phyloP scores from a whole-genome alignment of 176 grass and related monocot genomes.

The Carex scoparia region DNA sequence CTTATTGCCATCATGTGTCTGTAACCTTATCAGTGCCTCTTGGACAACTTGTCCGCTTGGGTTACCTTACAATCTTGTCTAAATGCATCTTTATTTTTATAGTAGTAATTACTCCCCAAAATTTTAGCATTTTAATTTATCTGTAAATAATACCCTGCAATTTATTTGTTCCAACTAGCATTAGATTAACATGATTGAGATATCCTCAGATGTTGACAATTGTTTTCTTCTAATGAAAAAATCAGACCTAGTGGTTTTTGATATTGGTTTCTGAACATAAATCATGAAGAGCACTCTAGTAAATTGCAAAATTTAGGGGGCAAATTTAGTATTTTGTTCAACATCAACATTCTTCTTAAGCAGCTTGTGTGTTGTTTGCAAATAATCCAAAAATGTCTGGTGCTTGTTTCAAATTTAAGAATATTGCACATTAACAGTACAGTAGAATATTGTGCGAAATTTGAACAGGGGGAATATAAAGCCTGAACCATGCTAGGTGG shows the following conservation, averaged over 20 bases:
- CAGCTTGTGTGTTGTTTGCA: neutral
- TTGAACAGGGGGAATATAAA: neutral
- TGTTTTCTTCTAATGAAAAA: neutral
- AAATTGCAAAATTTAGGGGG: neutral
- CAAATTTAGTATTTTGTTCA: neutral
- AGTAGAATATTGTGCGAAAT: neutral
- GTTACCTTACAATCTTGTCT: conserved; percentile 11
- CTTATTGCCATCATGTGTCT: conserved; percentile 3
- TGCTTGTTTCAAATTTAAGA: neutral
- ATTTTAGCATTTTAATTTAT: neutral
- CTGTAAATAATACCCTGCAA: neutral
- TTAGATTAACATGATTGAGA: neutral
- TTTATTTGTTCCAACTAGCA: neutral
- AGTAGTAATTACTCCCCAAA: neutral
- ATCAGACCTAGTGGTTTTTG: neutral
- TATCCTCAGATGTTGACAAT: neutral
- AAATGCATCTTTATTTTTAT: neutral
- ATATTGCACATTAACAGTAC: neutral
- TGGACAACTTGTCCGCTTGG: neutral
- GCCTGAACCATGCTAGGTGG: neutral
- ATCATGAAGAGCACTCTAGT: neutral
- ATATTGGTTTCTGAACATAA: neutral
- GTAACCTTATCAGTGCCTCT: neutral
- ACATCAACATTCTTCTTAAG: neutral
- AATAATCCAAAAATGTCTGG: neutral